Evolutionary conservation across 768 basidiomycete genomes (phyloP), one percentile per base, ranked within the genome.

Genomic region (Boletus pseudo-olivaceus): DNA sequence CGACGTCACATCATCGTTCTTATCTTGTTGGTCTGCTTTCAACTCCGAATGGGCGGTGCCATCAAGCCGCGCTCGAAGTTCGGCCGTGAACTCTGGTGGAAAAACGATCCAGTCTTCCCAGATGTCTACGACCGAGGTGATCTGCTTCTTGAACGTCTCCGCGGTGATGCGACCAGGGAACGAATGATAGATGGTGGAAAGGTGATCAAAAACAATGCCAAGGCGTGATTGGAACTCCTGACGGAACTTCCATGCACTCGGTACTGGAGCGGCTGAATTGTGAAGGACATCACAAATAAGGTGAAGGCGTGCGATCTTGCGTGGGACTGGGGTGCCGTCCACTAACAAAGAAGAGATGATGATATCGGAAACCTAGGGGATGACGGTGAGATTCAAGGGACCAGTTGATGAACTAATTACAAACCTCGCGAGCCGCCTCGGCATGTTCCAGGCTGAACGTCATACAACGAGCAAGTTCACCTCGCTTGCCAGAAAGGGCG

Each of bases 41-140:
- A 71, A 58, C 47, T 70, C 68, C 20, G 69, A 62, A 26, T 62
- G 63, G 1, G 64, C 58, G 19, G 66, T 72, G 20, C 91, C 91
- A 46, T 95, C 90, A 46, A 98, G 77, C 52, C 93, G 77, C 50
- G 71, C 72, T 26, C 92, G 78, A 15, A 96, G 78, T 62, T 87
- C 84, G 2, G 78, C 65, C 0, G 90, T 94, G 63, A 89, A 90
- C 51, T 95, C 90, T 3, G 88, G 89, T 49, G 91, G 79, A 67
- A 98, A 98, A 32, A 98, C 90, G 54, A 98, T 95, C 94, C 95
- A 96, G 67, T 97, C 88, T 66, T 98, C 97, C 94, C 97, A 98
- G 30, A 98, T 87, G 64, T 98, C 95, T 6, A 98, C 80, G 17
- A 98, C 84, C 8, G 85, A 75, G 6, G 83, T 85, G 55, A 98